Base-by-base conservation (phyloP, 1,284 basidiomycete genomes). In the Kalmanozyma brasiliensis region DNA sequence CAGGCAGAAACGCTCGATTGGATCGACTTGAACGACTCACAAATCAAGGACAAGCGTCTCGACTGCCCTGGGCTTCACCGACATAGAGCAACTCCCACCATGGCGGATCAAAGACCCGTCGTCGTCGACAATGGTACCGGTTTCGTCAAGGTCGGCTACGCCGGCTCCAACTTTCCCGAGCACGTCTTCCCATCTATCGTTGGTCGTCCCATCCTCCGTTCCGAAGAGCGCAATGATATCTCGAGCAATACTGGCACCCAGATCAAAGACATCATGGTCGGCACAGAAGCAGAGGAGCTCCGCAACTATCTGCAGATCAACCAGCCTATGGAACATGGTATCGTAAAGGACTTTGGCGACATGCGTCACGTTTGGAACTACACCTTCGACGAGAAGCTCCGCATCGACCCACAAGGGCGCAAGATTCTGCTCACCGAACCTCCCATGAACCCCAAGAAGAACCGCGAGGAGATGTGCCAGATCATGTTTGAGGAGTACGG, bases 401-500 rank as follows among this genome's bases (percentile, higher is more conserved):
- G 88, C 74, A 87, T 98, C 73, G 90, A 97, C 81, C 90, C 94
- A 22, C 86, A 86, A 42, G 96, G 93, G 1, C 87, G 89, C 73
- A 98, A 98, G 85, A 88, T 99, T 42, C 84, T 99, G 57, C 87
- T 99, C 74, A 98, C 96, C 1, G 96, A 99, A 83, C 96, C 96
- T n/a, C 96, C 95, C 37, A 98, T 98, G 95, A 98, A 98, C 84
- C 96, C 96, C 4, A 93, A 90, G 82, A 89, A 85, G 71, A 98
- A 98, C 84, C 85, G 96, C 76, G 90, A 94, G 83, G 87, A 88
- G 81, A 98, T 98, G 94, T 90, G 89, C 63, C 90, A 98, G 84
- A 93, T 98, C 82, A 98, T 99, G 95, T 98, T 98, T 82, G 96
- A 99, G 85, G 91, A 96, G 77, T 99, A 98, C 83, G 93, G 93